phyloP scores from a whole-genome alignment of 345 rosid genomes.

The Gossypium thurberi region DNA sequence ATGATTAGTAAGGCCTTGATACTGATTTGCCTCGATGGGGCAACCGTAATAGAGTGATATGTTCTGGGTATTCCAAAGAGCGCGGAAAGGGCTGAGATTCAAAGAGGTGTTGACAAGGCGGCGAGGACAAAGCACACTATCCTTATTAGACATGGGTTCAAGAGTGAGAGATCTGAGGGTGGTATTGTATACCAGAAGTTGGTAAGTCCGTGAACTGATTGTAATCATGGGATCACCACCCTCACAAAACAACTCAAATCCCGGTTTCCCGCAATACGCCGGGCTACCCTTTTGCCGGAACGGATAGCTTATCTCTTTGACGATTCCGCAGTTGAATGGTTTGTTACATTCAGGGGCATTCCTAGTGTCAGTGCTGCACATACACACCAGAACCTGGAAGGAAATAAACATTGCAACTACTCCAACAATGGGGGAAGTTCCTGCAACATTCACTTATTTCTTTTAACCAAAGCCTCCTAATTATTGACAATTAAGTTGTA shows the following conservation, averaged over 20 bases:
- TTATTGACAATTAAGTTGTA: no score
- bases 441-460: background rate
- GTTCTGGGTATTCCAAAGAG: background rate
- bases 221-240: background rate
- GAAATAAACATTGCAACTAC: background rate
- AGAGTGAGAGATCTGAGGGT: background rate
- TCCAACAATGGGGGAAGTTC: background rate
- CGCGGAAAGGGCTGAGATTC: slow-evolving; percentile 2
- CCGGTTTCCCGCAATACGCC: background rate
- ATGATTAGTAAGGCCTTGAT: background rate
- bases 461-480: background rate
- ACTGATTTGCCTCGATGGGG: background rate
- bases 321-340: background rate
- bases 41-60: slow-evolving; percentile 3
- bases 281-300: background rate
- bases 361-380: background rate
- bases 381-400: background rate
- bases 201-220: background rate
- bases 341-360: background rate
- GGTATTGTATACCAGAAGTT: background rate
- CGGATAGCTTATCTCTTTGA: background rate
- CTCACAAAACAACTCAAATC: background rate
- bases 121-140: background rate
- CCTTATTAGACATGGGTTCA: background rate
- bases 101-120: background rate